Base-by-base conservation (phyloP, 2,329 filamentous ascomycete species). In the Leptographium procerum region DNA sequence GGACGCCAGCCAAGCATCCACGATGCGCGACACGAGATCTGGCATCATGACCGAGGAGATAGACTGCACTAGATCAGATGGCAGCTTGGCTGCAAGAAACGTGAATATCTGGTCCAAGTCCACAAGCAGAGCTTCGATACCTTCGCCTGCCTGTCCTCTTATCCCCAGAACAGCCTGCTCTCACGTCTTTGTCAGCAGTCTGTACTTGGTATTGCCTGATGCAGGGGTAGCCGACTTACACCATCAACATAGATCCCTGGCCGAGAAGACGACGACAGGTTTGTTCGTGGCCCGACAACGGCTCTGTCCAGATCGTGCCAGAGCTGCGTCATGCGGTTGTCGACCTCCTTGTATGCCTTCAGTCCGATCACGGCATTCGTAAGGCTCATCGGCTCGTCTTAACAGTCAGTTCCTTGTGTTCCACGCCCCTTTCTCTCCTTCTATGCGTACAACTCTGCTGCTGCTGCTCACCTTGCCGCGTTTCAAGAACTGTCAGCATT, bases 31-130 rank as follows among this genome's bases (percentile, higher is more conserved):
- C 10, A 86, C 79, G 11, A 96, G 71, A 45, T 81, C 77, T 0
- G 85, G 84, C 69, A 96, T 81, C 68, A 96, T 81, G 10, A 82
- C 79, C 14, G 79, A 75, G 0, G 88, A 87, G 1, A 96, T 73
- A 1, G 82, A 77, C 52, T 76, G 72, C 1, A 84, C 69, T 7
- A 87, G 72, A 33, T 83, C 77, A 11, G 72, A 59, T 0, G 84
- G 82, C 0, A 87, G 69, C 48, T 73, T 74, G 22, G 73, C 66
- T 4, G 77, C 73, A 2, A 86, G 68, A 64, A 82, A 85, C 1
- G 67, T 65, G 54, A 85, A 73, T 1, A 82, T 66, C 4, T 67
- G 70, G 59, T 77, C 73, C 5, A 87, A 68, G 61, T 86, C 83
- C 4, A 67, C 63, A 43, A 86, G 77, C 0, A 86, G 70, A 0